Base-by-base conservation (phyloP, 2,329 filamentous ascomycete genomes). In the Penicillium sp. region DNA sequence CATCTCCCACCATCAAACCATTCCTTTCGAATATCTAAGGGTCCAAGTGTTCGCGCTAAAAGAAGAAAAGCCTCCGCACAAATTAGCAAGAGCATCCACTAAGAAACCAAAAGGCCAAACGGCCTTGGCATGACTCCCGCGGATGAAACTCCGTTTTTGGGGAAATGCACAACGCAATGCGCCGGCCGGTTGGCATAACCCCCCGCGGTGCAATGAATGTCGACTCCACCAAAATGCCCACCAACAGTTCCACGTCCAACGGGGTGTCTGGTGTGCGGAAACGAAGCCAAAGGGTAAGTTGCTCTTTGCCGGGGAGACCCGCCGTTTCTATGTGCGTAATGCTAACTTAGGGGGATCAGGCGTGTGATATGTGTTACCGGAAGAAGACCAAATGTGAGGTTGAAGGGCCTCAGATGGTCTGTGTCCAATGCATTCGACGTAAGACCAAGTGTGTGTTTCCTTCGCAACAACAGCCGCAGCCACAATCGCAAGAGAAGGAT, bases 381-480 rank as follows among this genome's bases (percentile, higher is more conserved):
- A 88, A 85, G 76, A 80, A 90, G 77, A 93, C 96, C 77, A 96
- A 96, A 79, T 97, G 93, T 77, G 92, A 96, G 72, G 90, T 92
- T 65, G 95, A 95, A 77, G 84, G 92, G 70, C 91, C 92, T 25
- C 85, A 88, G 52, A 33, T 55, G 8, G 49, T 61, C 21, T 97
- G 93, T 78, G 89, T 89, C 6, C 93, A 96, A 77, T 97, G 93
- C 75, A 88, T 88, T 72, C 96, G 96, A 74, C 96, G 96, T 81
- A 96, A 96, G 81, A 95, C 91, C 7, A 90, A 93, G 68, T 97
- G 93, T 77, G 85, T 95, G 67, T 96, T 96, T 73, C 96, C 92
- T 26, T 47, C 35, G 9, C 31, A 25, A 70, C 31, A 25, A 70
- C 90, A 95, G 45, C 91, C 96, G 16, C 31, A 50, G 27, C 19